Percentiles rank a stretch among this genome's conserved stretches.
Evolutionary conservation across 1,139 yeast species (phyloP).

Genomic region (Saccharomyces hybrid): DNA sequence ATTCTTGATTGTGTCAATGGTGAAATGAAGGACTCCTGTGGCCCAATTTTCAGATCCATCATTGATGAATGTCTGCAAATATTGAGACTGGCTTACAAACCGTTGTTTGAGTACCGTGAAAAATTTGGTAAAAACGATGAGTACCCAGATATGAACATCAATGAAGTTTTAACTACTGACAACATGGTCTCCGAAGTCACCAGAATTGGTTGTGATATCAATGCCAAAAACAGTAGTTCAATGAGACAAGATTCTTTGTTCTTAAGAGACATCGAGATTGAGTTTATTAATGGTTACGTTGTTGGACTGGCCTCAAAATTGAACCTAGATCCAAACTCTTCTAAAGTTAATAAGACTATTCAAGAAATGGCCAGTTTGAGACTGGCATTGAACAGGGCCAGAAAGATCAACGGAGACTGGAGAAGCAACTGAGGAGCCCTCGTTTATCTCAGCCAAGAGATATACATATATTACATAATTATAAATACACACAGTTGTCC

Average conservation of each 20-base stretch:
- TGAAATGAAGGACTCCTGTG: slow-evolving; percentile 41
- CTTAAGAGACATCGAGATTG: slow-evolving; percentile 62
- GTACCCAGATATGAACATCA: slow-evolving; percentile 21
- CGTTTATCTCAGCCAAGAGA: neutral
- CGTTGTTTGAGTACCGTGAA: slow-evolving; percentile 25
- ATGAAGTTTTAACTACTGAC: slow-evolving; percentile 35
- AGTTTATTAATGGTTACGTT: slow-evolving; percentile 71
- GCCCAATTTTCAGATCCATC: slow-evolving; percentile 39
- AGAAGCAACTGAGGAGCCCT: slow-evolving; percentile 3
- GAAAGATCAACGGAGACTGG: slow-evolving; percentile 14
- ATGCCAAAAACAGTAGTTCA: slow-evolving; percentile 61
- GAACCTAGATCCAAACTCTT: slow-evolving; percentile 20
- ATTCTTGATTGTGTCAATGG: slow-evolving; percentile 71
- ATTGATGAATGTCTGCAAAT: slow-evolving; percentile 43
- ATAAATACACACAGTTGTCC: neutral
- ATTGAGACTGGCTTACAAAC: slow-evolving; percentile 28
- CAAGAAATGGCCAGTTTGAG: slow-evolving; percentile 32
- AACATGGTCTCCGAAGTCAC: slow-evolving; percentile 41
- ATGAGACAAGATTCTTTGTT: slow-evolving; percentile 77
- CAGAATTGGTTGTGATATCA: slow-evolving; percentile 38
- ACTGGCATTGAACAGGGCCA: slow-evolving; percentile 21
- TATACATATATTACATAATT: neutral
- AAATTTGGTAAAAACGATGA: slow-evolving; percentile 27
- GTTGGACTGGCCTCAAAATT: slow-evolving; percentile 38
- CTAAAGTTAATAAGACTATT: slow-evolving; percentile 30